Evolutionary conservation across 1,284 basidiomycete species (phyloP).

Genomic region (Cryptococcus depauperatus): DNA sequence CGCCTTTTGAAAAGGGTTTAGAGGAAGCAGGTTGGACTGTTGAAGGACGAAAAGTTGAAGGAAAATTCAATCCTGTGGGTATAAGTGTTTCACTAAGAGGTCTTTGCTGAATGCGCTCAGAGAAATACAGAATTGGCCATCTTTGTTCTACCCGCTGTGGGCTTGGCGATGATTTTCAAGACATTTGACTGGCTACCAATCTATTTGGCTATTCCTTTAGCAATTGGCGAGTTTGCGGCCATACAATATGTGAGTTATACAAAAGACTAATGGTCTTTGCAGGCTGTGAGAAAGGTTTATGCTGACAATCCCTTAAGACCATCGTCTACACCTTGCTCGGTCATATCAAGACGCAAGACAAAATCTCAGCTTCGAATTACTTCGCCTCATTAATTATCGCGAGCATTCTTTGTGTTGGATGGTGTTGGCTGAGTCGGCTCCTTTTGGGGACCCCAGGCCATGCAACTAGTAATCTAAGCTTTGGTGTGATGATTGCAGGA

Average conservation of each 20-base stretch:
- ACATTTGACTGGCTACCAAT: conserved; percentile 75
- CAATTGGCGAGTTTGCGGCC: conserved; percentile 74
- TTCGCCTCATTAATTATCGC: conserved; percentile 82
- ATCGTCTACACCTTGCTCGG: conserved; percentile 26
- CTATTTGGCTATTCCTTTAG: conserved; percentile 77
- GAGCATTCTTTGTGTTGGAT: conserved; percentile 79
- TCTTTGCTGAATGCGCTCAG: conserved; percentile 42
- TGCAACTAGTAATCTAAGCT: conserved; percentile 64
- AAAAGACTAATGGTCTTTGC: neutral
- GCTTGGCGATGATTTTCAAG: conserved; percentile 73
- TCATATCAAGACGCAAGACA: conserved; percentile 29
- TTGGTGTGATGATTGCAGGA: conserved; percentile 60
- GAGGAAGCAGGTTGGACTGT: conserved; percentile 57
- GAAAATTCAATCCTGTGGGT: conserved; percentile 62
- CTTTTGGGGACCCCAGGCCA: conserved; percentile 55
- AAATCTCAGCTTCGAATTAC: conserved; percentile 57
- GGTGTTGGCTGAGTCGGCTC: conserved; percentile 60
- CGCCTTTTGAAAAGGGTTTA: conserved; percentile 77
- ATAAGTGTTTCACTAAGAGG: neutral
- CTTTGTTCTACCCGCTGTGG: conserved; percentile 67
- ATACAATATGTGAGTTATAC: conserved; percentile 73
- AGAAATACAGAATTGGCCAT: conserved; percentile 74
- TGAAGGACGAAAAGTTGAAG: conserved; percentile 61
- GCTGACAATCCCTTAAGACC: conserved; percentile 13
- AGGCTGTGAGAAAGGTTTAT: too few species aligned